These are phyloP conservation scores for Wickerhamiella domercqiae DNA, from an alignment of 805 yeast genomes.

Conservation along the genomic window DNA sequence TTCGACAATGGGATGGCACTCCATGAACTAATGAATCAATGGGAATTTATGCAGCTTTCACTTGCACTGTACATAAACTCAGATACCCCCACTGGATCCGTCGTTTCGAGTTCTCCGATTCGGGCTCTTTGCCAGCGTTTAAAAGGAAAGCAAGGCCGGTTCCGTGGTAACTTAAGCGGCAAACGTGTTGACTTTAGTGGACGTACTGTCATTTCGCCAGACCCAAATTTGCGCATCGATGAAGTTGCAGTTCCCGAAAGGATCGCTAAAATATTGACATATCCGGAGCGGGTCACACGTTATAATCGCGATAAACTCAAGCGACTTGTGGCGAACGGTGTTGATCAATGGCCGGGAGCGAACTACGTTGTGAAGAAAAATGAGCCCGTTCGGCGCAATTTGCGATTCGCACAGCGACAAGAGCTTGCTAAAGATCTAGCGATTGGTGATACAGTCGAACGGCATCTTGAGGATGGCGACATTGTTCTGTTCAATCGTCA, in stretches of 20 bases:
- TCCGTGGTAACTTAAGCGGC: conserved; percentile 95
- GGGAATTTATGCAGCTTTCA: conserved; percentile 93
- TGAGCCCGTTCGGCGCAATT: conserved; percentile 58
- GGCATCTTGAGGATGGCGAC: conserved; percentile 96
- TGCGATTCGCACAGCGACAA: conserved; percentile 73
- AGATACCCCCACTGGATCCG: conserved; percentile 59
- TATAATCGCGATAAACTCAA: conserved; percentile 72
- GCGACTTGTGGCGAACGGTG: conserved; percentile 64
- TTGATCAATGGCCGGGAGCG: conserved; percentile 89
- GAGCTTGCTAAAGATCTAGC: conserved; percentile 61
- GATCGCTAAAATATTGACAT: conserved; percentile 88
- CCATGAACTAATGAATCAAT: conserved; percentile 91
- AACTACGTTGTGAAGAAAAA: conserved; percentile 72
- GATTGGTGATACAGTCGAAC: conserved; percentile 86
- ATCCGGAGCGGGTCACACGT: conserved; percentile 86
- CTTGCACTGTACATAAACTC: conserved; percentile 96
- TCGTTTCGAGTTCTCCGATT: conserved; percentile 49
- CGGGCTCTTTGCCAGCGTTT: conserved; percentile 93
- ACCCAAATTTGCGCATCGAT: conserved; percentile 86
- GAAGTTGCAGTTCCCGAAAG: conserved; percentile 98
- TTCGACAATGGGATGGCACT: conserved; percentile 88
- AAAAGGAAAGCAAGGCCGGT: conserved; percentile 97
- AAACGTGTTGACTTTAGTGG: conserved; percentile 98
- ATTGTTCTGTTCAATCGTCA: conserved; percentile 92
- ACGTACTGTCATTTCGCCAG: conserved; percentile 96